Conservation (phyloP, 225 moss, liverwort and hornwort species). For the Rhytidiadelphus loreus region DNA sequence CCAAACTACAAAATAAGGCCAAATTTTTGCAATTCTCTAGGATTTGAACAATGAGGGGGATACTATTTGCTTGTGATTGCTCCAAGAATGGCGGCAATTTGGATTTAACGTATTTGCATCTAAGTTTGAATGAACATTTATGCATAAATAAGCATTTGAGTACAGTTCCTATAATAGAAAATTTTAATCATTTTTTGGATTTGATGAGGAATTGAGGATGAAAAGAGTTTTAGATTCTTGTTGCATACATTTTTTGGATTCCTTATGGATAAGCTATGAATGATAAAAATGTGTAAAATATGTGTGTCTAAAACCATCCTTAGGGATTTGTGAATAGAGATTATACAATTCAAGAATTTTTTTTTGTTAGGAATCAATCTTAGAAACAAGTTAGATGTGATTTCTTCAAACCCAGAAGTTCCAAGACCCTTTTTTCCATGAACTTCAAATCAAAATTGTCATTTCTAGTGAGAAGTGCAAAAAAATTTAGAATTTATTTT, state of each 20-base stretch:
- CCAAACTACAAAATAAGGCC: too few relatives aligned
- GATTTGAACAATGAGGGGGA: background rate
- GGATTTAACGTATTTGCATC: background rate
- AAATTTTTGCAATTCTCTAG: background rate
- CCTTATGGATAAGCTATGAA: background rate
- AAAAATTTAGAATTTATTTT: too few relatives aligned
- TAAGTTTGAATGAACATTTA: background rate
- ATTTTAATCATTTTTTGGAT: too few relatives aligned
- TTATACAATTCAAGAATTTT: background rate
- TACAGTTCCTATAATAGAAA: background rate
- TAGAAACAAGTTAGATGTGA: too few relatives aligned
- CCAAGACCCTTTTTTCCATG: too few relatives aligned
- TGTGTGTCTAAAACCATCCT: rapidly evolving
- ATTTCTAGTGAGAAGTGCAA: too few relatives aligned
- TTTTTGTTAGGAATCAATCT: background rate
- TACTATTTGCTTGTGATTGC: rapidly evolving
- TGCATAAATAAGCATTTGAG: background rate
- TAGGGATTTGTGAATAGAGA: background rate
- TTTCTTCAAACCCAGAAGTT: background rate
- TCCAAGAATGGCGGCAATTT: rapidly evolving
- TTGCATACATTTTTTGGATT: too few relatives aligned
- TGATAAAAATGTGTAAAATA: background rate
- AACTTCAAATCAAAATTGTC: too few relatives aligned
- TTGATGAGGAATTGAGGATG: background rate
- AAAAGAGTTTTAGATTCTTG: rapidly evolving